Conservation (phyloP, 495 filamentous ascomycete genomes). For the Neurospora tetraspora region DNA sequence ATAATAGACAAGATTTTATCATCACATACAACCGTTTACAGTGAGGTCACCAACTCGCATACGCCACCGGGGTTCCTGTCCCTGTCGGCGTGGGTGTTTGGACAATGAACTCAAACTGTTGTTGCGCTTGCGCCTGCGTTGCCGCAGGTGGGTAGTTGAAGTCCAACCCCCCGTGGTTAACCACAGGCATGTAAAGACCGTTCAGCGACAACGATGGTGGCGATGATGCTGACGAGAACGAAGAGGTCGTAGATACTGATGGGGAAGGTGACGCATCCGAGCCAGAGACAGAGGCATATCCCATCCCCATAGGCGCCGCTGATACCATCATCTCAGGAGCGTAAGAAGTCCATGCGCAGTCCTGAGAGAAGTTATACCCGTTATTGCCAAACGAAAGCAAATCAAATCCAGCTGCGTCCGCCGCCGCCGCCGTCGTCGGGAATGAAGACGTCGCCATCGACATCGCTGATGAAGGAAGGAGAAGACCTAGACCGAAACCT, state of each 20-base stretch:
- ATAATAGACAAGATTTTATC: too few species aligned
- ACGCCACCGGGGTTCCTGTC: not conserved
- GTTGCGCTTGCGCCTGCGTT: not conserved
- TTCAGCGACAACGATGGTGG: not conserved
- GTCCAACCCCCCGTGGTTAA: not conserved
- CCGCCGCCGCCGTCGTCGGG: not conserved
- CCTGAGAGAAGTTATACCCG: not conserved
- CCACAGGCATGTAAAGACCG: not conserved
- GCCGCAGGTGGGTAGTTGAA: not conserved
- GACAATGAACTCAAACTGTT: not conserved
- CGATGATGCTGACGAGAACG: not conserved
- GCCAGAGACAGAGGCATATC: not conserved
- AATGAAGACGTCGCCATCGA: not conserved
- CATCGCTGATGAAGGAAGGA: not conserved
- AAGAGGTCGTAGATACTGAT: rapidly evolving
- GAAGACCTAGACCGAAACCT: not conserved
- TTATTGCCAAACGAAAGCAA: not conserved
- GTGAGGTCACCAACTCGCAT: not conserved
- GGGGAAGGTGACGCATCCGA: not conserved
- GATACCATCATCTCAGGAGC: not conserved
- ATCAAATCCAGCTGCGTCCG: not conserved
- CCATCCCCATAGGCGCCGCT: not conserved
- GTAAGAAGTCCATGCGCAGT: not conserved
- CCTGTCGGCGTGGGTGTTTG: not conserved
- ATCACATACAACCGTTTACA: not conserved